phyloP scores from a whole-genome alignment of 1,284 basidiomycete genomes.

The Lentinula novae-zelandiae region DNA sequence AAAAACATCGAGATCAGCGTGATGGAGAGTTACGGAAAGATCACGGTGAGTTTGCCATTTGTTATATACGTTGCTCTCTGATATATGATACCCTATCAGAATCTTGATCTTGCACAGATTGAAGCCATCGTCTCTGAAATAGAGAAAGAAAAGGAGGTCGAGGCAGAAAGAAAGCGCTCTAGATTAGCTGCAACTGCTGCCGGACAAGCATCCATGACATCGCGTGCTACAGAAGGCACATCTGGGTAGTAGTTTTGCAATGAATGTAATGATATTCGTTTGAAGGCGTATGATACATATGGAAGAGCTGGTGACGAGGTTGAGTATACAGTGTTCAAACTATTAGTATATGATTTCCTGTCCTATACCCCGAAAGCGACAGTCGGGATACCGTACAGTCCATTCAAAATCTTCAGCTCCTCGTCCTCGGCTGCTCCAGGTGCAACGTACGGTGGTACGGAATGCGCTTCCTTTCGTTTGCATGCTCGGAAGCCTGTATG shows the following conservation, averaged over 20 bases:
- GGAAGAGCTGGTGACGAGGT: not conserved
- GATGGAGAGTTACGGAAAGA: constrained; percentile 91
- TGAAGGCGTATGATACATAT: not conserved
- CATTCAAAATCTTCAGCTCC: constrained; percentile 43
- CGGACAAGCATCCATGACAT: constrained; percentile 80
- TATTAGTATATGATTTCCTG: not conserved
- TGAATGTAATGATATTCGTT: not conserved
- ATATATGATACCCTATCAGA: constrained; percentile 42
- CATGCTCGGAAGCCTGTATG: constrained; percentile 60
- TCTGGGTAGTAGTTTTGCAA: constrained; percentile 29
- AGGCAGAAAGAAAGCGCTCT: constrained; percentile 84
- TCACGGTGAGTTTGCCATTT: constrained; percentile 60
- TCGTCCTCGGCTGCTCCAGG: constrained; percentile 67
- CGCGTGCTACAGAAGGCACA: constrained; percentile 44
- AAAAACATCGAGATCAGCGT: constrained; percentile 99
- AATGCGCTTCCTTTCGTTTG: constrained; percentile 72
- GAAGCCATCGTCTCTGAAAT: constrained; percentile 89
- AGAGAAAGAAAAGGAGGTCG: constrained; percentile 95
- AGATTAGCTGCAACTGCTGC: constrained; percentile 78
- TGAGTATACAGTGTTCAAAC: not conserved
- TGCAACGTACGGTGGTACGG: constrained; percentile 69
- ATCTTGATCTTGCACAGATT: constrained; percentile 82
- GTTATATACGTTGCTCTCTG: not conserved
- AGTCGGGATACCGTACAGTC: constrained; percentile 54
- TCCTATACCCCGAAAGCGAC: constrained; percentile 58